Percentiles rank a stretch among this genome's conserved stretches.
Evolutionary conservation across 352 stramenopile genomes (phyloP).

Genomic region (Thalassiosira ordinaria): DNA sequence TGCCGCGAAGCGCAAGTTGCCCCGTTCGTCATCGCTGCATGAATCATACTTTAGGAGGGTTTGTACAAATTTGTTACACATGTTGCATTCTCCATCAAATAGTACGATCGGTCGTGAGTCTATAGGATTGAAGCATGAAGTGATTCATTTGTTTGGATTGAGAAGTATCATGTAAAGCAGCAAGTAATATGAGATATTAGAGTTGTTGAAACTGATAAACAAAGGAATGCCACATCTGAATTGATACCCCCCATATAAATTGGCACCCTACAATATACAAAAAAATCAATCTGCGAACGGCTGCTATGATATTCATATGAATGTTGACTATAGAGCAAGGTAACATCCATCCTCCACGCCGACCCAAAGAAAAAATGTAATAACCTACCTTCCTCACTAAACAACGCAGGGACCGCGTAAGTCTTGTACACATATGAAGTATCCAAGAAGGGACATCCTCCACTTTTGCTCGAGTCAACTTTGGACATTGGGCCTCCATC

Average conservation of each 20-base stretch:
- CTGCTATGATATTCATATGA: too few species aligned
- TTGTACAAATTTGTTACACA: constrained; percentile 47
- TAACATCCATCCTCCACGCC: too few species aligned
- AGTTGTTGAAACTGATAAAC: too few species aligned
- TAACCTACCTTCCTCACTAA: constrained; percentile 29
- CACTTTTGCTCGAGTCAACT: constrained; percentile 46
- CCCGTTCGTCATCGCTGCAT: constrained; percentile 8
- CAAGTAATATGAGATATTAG: too few species aligned
- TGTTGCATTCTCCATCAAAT: constrained; percentile 50
- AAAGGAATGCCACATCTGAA: too few species aligned
- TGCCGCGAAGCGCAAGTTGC: constrained; percentile 57
- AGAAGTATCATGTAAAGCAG: too few species aligned
- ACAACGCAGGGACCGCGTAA: constrained; percentile 48
- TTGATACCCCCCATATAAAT: too few species aligned
- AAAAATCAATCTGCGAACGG: too few species aligned
- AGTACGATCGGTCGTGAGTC: constrained; percentile 61
- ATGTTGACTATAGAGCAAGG: too few species aligned
- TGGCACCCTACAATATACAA: too few species aligned
- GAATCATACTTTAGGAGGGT: constrained; percentile 57
- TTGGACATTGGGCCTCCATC: constrained; percentile 46
- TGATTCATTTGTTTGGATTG: too few species aligned
- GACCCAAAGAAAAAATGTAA: neutral
- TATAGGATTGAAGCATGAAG: too few species aligned
- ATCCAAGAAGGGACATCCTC: constrained; percentile 54
- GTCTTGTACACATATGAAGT: constrained; percentile 32